phyloP scores from a whole-genome alignment of 176 grass and related monocot species.

The Lolium perenne region DNA sequence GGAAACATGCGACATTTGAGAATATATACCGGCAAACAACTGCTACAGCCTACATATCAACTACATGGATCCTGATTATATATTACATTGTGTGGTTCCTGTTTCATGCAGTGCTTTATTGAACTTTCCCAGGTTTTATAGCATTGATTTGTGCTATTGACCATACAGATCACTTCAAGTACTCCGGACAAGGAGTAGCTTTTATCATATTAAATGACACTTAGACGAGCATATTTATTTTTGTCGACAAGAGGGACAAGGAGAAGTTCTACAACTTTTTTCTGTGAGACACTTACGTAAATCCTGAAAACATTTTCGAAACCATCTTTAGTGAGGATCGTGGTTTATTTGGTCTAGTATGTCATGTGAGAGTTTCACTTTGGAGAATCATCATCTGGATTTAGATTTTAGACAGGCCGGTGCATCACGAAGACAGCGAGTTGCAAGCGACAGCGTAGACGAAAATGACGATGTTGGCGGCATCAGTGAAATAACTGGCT shows the following conservation, averaged over 20 bases:
- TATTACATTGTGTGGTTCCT: constrained; percentile 1
- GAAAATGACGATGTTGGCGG: constrained; percentile 49
- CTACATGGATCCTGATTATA: not conserved
- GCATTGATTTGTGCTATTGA: not conserved
- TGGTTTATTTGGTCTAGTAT: constrained; percentile 66
- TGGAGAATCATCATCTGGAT: constrained; percentile 38
- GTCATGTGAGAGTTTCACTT: constrained; percentile 68
- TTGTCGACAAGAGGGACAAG: constrained; percentile 59
- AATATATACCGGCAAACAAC: not conserved
- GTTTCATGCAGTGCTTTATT: not conserved
- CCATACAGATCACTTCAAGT: too few species aligned
- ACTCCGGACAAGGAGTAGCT: too few species aligned
- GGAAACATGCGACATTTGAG: not conserved
- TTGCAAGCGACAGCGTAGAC: constrained; percentile 55
- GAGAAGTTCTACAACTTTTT: constrained; percentile 52
- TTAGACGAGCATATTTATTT: constrained; percentile 1
- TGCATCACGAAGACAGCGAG: constrained; percentile 47
- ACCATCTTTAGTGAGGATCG: constrained; percentile 45
- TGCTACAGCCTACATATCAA: constrained; percentile 8
- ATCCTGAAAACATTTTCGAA: constrained; percentile 75
- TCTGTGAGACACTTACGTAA: constrained; percentile 57
- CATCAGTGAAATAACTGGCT: constrained; percentile 36
- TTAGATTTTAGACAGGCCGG: constrained; percentile 47
- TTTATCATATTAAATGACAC: not conserved
- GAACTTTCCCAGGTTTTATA: too few species aligned